Conservation (phyloP, 2,329 filamentous ascomycete genomes). For the Blastomyces parvus region DNA sequence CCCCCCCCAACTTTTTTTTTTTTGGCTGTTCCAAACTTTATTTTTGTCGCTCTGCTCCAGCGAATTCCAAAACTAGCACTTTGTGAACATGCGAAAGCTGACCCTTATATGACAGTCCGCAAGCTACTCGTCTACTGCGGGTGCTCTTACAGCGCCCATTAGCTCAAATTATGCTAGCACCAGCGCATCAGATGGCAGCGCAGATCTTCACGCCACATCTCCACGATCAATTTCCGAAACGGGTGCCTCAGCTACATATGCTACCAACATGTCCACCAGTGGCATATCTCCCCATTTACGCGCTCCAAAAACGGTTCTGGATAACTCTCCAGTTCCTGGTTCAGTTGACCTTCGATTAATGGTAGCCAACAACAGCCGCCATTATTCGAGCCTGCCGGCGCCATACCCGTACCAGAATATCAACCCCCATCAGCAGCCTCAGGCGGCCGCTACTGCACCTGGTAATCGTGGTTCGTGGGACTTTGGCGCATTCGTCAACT, state of each 20-base stretch:
- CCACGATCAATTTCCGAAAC: slow-evolving; percentile 42
- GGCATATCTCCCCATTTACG: slow-evolving; percentile 38
- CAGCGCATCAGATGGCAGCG: slow-evolving; percentile 40
- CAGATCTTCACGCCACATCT: slow-evolving; percentile 41
- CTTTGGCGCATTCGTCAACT: slow-evolving; percentile 25
- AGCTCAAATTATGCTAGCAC: slow-evolving; percentile 33
- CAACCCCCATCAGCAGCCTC: slow-evolving; percentile 24
- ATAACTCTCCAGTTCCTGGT: slow-evolving; percentile 18
- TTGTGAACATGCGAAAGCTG: slow-evolving; percentile 21
- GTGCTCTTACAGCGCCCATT: slow-evolving; percentile 33
- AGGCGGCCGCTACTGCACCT: slow-evolving; percentile 25
- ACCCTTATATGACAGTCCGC: slow-evolving; percentile 44
- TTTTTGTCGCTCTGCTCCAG: slow-evolving; percentile 13
- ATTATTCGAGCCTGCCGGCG: slow-evolving; percentile 25
- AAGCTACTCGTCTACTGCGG: slow-evolving; percentile 58
- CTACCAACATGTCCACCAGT: slow-evolving; percentile 33
- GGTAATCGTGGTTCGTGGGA: slow-evolving; percentile 32
- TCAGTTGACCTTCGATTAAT: slow-evolving; percentile 32
- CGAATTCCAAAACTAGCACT: slow-evolving; percentile 16
- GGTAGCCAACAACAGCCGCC: slow-evolving; percentile 24
- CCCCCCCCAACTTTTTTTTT: not conserved
- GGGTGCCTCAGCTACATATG: slow-evolving; percentile 37
- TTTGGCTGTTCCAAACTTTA: not conserved
- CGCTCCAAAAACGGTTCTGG: slow-evolving; percentile 20
- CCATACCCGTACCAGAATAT: slow-evolving; percentile 27